Base-by-base conservation (phyloP, 768 basidiomycete species). In the Butyriboletus loyo region DNA sequence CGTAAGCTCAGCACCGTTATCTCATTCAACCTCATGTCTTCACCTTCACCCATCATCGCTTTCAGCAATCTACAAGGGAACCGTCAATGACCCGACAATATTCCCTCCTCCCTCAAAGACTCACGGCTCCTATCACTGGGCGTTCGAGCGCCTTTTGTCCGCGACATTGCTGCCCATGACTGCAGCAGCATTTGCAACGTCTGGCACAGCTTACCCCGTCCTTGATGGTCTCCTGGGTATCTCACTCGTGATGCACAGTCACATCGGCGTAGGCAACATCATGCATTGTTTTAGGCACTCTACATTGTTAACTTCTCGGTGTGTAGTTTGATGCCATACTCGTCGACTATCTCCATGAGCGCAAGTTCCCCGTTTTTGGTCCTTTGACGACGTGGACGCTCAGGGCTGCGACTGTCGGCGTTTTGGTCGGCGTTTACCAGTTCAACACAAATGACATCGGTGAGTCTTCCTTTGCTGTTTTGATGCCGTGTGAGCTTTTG, bases 361-460 rank as follows among this genome's bases (percentile, higher is more conserved):
- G 96, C 71, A 98, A 99, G 73, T 97, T 89, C 78, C 92, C 93
- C n/a, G 58, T 84, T 39, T 46, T 93, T 53, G 94, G 91, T 11
- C 82, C 76, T 1, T 49, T 85, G 41, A 62, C 70, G 13, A 83
- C 75, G n/a, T 98, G 96, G 96, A 68, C 76, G 8, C 76, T 98
- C 50, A 80, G 93, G 42, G 71, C 81, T 7, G 75, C 84, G 6
- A 98, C 97, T 25, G 82, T 86, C 35, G 92, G 85, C 21, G 84
- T 89, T 5, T 78, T 94, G 46, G 84, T 92, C 40, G 96, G 97
- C 15, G 81, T 98, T 7, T 99, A 97, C 75, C 89, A 97, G 71
- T 98, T 98, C 78, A 98, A 98, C 76, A 98, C 97, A 38, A 93
- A 96, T 66, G 96, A 98, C 67, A 85, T 99, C 57, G 95, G 97